A percentile compares a stretch with the other conserved stretches of the same genome.
Conservation (phyloP, 148 eudicot genomes). For the Silene conica region DNA sequence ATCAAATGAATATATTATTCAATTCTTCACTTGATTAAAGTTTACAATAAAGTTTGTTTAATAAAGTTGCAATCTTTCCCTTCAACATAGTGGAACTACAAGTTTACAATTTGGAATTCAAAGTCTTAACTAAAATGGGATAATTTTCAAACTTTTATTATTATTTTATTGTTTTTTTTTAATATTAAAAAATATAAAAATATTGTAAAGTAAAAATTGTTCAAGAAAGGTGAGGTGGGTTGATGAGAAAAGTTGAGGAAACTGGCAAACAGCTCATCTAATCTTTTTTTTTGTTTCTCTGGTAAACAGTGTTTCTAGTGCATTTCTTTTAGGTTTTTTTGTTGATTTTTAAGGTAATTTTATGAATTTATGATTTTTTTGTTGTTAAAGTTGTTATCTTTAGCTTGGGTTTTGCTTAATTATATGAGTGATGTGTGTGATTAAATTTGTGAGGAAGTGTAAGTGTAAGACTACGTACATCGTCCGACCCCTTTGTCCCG, state of each 20-base stretch:
- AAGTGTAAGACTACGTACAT: too few species aligned
- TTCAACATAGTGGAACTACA: slow-evolving; percentile 21
- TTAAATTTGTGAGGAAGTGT: too few species aligned
- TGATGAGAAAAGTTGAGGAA: slow-evolving; percentile 22
- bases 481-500: too few species aligned
- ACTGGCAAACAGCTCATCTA: slow-evolving; percentile 19
- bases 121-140: neutral
- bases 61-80: slow-evolving; percentile 14
- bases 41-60: slow-evolving; percentile 9
- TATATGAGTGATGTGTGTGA: neutral
- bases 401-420: neutral
- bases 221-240: slow-evolving; percentile 22
- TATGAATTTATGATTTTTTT: neutral
- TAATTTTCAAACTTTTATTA: neutral
- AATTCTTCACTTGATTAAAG: slow-evolving; percentile 23
- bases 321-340: slow-evolving; percentile 7
- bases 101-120: slow-evolving; percentile 20
- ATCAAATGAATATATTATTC: slow-evolving; percentile 31
- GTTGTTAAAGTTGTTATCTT: neutral
- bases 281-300: slow-evolving; percentile 15
- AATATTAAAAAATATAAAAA: neutral
- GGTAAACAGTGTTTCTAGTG: slow-evolving; percentile 25
- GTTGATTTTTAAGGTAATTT: slow-evolving; percentile 13
- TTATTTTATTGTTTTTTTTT: neutral
- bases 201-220: slow-evolving; percentile 29